Evolutionary conservation across 1,139 yeast species (phyloP).

Genomic region (Geotrichum cucujoidarum): DNA sequence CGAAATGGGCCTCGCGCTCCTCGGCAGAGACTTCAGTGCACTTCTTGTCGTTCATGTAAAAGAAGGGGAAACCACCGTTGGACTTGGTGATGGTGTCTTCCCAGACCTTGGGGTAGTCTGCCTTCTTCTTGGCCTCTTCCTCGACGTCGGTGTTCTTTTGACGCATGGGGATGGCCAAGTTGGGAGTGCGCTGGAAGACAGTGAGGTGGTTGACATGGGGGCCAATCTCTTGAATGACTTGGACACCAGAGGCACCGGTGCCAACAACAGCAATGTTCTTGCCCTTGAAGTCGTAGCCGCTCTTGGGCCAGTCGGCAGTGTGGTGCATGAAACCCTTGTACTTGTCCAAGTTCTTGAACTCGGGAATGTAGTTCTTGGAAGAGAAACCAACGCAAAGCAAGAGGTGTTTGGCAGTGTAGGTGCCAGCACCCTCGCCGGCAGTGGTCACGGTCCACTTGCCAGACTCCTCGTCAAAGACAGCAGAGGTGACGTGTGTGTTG

Average conservation of each 20-base stretch:
- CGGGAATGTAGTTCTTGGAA: conserved; percentile 15
- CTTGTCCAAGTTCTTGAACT: conserved; percentile 36
- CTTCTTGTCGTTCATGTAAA: conserved; percentile 17
- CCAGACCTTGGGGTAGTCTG: conserved; percentile 21
- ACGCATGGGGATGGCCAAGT: conserved; percentile 30
- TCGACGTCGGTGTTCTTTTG: conserved; percentile 20
- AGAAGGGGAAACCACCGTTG: conserved; percentile 27
- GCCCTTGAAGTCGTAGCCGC: conserved; percentile 35
- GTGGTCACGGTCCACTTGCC: conserved; percentile 42
- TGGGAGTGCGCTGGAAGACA: conserved; percentile 33
- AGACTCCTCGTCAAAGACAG: conserved; percentile 37
- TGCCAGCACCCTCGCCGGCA: conserved; percentile 40
- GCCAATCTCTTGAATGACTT: conserved; percentile 30
- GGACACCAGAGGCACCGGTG: conserved; percentile 47
- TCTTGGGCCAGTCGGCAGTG: conserved; percentile 45
- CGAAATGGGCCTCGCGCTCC: conserved; percentile 27
- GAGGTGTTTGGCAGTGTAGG: conserved; percentile 34
- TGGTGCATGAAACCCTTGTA: conserved; percentile 48
- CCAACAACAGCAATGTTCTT: conserved; percentile 43
- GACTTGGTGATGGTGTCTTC: conserved; percentile 8
- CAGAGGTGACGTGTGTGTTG: conserved; percentile 29
- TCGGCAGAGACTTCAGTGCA: conserved; percentile 25
- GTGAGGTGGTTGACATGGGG: conserved; percentile 21
- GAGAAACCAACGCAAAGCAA: conserved; percentile 35
- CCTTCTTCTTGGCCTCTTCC: conserved; percentile 19